phyloP scores from a whole-genome alignment of 2,329 filamentous ascomycete species.

The Dactylellina drechsleri region DNA sequence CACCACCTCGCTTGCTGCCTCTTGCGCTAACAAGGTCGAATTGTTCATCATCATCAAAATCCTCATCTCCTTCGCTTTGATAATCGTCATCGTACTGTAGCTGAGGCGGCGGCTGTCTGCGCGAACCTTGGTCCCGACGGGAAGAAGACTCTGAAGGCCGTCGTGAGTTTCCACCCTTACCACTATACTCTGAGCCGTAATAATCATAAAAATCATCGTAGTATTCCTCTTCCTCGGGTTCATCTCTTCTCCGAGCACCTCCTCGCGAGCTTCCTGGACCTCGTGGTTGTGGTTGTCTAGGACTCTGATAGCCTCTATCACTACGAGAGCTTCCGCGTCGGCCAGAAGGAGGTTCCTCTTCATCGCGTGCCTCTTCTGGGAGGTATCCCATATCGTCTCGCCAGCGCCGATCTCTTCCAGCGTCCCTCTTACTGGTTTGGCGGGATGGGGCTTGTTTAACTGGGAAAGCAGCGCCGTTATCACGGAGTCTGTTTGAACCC shows the following conservation, averaged over 20 bases:
- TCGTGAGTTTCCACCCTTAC: constrained; percentile 62
- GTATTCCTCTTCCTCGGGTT: constrained; percentile 71
- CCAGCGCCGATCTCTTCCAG: constrained; percentile 68
- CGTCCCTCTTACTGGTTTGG: constrained; percentile 72
- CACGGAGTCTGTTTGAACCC: constrained; percentile 51
- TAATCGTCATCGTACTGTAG: constrained; percentile 79
- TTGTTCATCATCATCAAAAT: constrained; percentile 74
- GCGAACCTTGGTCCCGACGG: constrained; percentile 60
- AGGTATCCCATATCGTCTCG: constrained; percentile 61
- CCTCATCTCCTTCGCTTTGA: constrained; percentile 77
- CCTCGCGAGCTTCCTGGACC: constrained; percentile 39
- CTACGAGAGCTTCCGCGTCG: constrained; percentile 64
- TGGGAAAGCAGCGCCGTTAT: constrained; percentile 44
- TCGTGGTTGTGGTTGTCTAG: constrained; percentile 15
- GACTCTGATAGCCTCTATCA: constrained; percentile 57
- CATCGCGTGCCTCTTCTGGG: constrained; percentile 60
- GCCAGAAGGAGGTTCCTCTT: constrained; percentile 56
- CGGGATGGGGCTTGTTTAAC: constrained; percentile 65
- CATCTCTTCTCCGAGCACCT: constrained; percentile 61
- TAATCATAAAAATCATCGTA: constrained; percentile 76
- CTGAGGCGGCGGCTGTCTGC: constrained; percentile 60
- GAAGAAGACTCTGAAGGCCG: constrained; percentile 63
- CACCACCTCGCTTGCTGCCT: constrained; percentile 64
- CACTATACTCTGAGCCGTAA: constrained; percentile 61
- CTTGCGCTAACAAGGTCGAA: constrained; percentile 79